phyloP scores from a whole-genome alignment of 2,329 filamentous ascomycete species.

The Fusarium drepaniforme region DNA sequence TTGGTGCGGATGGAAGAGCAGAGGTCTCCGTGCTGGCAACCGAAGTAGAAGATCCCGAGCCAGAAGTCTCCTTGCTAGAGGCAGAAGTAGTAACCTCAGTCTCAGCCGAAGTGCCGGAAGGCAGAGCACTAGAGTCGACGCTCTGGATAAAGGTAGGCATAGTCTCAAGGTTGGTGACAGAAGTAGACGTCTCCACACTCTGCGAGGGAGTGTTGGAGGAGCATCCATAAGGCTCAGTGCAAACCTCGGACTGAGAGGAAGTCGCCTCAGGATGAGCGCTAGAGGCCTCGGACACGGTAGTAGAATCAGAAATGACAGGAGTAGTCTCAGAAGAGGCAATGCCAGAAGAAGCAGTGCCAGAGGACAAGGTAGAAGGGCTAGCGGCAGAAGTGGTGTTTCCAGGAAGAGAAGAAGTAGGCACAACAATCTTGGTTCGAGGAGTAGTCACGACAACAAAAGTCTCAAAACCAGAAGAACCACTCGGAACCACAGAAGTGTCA shows the following conservation, averaged over 20 bases:
- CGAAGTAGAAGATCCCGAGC: neutral
- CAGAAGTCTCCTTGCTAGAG: neutral
- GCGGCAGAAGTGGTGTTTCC: constrained; percentile 13
- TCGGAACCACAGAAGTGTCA: constrained; percentile 19
- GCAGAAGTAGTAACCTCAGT: neutral
- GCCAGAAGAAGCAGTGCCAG: neutral
- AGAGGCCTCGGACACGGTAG: constrained; percentile 1
- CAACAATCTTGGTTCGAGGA: constrained; percentile 6
- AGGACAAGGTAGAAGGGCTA: neutral
- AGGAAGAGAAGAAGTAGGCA: constrained; percentile 18
- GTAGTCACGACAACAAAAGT: constrained; percentile 4
- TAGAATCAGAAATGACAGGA: neutral
- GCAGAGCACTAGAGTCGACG: constrained; percentile 29
- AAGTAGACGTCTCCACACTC: constrained; percentile 2
- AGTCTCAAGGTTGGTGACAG: constrained; percentile 35
- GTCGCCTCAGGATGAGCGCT: constrained; percentile 27
- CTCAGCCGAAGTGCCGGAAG: constrained; percentile 4
- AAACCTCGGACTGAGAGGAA: constrained; percentile 13
- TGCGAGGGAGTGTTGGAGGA: constrained; percentile 12
- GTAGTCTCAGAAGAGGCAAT: neutral
- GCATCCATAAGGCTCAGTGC: constrained; percentile 28
- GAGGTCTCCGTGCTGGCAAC: neutral
- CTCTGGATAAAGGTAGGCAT: constrained; percentile 35
- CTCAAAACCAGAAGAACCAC: constrained; percentile 12
- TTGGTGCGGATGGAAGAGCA: neutral